phyloP scores from a whole-genome alignment of 225 moss, liverwort and hornwort species.

The Lunularia cruciata region DNA sequence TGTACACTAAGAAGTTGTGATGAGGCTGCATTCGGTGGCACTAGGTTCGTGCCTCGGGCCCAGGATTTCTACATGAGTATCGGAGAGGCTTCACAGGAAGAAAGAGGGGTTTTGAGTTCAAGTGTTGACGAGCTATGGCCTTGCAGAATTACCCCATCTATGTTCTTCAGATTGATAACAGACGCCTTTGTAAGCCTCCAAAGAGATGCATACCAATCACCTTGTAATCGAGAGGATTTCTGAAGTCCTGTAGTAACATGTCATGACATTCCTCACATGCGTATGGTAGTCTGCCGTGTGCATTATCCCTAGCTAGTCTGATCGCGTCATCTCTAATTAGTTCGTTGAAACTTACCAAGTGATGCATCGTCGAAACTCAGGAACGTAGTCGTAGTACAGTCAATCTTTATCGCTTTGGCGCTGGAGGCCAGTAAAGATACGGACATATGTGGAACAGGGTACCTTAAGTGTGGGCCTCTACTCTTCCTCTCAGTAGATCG shows the following conservation, averaged over 20 bases:
- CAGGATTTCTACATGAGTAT: constrained; percentile 16
- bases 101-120: constrained; percentile 5
- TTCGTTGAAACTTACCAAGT: background rate
- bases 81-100: constrained; percentile 3
- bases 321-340: background rate
- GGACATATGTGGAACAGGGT: background rate
- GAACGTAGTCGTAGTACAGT: background rate
- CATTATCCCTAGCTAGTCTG: constrained; percentile 1
- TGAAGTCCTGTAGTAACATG: constrained; percentile 8
- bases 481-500: background rate
- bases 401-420: background rate
- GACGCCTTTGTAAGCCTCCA: constrained; percentile 25
- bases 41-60: constrained; percentile 2
- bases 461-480: background rate
- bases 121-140: constrained; percentile 19
- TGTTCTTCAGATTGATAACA: constrained; percentile 29
- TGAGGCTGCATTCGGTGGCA: constrained; percentile 8
- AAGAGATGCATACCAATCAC: constrained; percentile 1
- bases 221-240: constrained; percentile 8
- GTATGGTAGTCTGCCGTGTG: constrained; percentile 4
- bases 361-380: background rate
- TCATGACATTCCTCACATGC: background rate
- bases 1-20: constrained; percentile 8
- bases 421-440: background rate
- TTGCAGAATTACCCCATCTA: constrained; percentile 23